phyloP scores from a whole-genome alignment of 305 asterid species.

The Rubia occidens region DNA sequence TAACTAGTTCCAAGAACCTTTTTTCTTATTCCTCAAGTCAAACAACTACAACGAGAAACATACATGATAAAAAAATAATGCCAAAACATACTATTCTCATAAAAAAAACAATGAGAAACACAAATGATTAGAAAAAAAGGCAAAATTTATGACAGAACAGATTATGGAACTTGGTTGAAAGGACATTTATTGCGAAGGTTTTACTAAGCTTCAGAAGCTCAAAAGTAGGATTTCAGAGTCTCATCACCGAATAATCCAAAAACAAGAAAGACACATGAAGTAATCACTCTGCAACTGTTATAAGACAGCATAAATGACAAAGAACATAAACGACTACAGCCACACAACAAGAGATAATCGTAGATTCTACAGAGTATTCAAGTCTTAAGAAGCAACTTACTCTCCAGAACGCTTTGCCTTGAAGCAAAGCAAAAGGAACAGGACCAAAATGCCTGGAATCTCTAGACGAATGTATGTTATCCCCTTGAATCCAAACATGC shows the following conservation, averaged over 20 bases:
- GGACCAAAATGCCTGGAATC: slow-evolving; percentile 84
- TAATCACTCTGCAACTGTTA: neutral
- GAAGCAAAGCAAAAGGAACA: slow-evolving; percentile 60
- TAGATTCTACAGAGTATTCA: slow-evolving; percentile 1
- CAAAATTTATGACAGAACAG: neutral
- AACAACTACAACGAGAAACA: neutral
- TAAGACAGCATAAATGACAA: neutral
- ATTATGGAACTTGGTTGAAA: neutral
- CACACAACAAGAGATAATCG: neutral
- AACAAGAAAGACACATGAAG: neutral
- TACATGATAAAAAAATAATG: neutral
- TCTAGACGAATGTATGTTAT: slow-evolving; percentile 58
- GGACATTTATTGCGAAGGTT: neutral
- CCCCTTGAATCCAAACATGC: slow-evolving; percentile 95
- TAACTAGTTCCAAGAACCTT: neutral
- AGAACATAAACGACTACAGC: neutral
- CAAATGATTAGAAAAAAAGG: neutral
- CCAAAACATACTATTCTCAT: neutral
- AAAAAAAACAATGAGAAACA: neutral
- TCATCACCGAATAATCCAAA: neutral
- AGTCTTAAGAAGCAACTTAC: slow-evolving; percentile 34
- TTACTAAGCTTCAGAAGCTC: neutral
- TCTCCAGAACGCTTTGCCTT: slow-evolving; percentile 60
- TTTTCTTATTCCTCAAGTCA: neutral
- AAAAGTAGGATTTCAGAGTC: neutral